Base-by-base conservation (phyloP, 2,329 filamentous ascomycete genomes). In the Fusarium vanettenii region DNA sequence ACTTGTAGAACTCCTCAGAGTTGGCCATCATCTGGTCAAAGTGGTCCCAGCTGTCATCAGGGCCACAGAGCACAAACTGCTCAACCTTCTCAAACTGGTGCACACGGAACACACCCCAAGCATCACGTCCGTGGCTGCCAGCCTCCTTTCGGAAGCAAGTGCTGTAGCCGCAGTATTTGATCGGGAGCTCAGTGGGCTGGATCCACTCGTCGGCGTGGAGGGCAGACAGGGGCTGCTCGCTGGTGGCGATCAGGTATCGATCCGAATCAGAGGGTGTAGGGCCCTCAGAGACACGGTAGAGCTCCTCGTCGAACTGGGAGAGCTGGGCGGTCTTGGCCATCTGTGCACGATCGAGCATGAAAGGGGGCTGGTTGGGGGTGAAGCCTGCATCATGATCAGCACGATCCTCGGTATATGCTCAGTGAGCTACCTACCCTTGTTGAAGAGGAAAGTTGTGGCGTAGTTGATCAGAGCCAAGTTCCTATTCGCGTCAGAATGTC, bases 241-340 rank as follows among this genome's bases (percentile, higher is more conserved):
- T 97, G 69, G 95, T 98, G 16, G 94, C 94, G 78, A 89, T 89
- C 57, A 89, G 83, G 77, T 92, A 92, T 86, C 98, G 98, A 86
- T 98, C 97, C 60, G 93, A 94, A 79, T 94, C 91, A 74, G 94
- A 94, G 78, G 94, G 90, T 73, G 94, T 91, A 78, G 97, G 95
- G 69, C 94, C 94, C 82, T 93, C 93, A 76, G 96, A 92, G 27
- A 99, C 96, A 86, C 98, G 98, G 89, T 99, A 99, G 61, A 99
- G 87, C 84, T 98, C 96, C 83, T 98, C 97, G 81, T 99, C 97
- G 80, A 99, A 99, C 80, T 98, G 94, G 77, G 97, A 95, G 29
- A 99, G 91, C 85, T 99, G 97, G 3, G 97, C 97, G 0, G 97
- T 99, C 88, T 98, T 98, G 70, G 94, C 95, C 97, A 99, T 99